A percentile compares a stretch with the other conserved stretches of the same genome.
Evolutionary conservation across 495 filamentous ascomycete genomes (phyloP).

Genomic region (Daldinia concentrica): DNA sequence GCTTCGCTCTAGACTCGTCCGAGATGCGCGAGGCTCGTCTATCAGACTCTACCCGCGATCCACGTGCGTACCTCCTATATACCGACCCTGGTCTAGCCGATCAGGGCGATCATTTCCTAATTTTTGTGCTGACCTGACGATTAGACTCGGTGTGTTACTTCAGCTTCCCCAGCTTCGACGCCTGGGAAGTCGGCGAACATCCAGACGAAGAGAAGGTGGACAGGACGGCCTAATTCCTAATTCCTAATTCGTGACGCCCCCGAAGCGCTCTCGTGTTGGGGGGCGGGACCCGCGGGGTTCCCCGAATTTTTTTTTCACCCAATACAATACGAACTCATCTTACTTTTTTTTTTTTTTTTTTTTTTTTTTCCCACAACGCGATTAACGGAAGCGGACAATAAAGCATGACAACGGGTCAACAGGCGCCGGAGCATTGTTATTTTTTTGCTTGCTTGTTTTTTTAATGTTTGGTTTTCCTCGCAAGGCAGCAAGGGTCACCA

Average conservation of each 20-base stretch:
- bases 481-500: neutral
- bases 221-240: constrained; percentile 22
- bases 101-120: neutral
- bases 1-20: constrained; percentile 49
- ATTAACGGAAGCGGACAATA: constrained; percentile 28
- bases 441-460: neutral
- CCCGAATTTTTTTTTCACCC: constrained; percentile 18
- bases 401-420: constrained; percentile 41
- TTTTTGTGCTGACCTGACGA: constrained; percentile 24
- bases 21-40: constrained; percentile 44
- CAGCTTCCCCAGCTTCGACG: constrained; percentile 67
- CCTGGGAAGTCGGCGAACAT: constrained; percentile 53
- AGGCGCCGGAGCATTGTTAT: constrained; percentile 33
- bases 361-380: constrained; percentile 2
- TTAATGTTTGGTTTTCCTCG: no score
- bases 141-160: constrained; percentile 59
- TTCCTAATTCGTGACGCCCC: constrained; percentile 5
- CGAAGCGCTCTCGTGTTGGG: neutral
- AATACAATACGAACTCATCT: constrained; percentile 21
- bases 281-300: constrained; percentile 21
- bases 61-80: constrained; percentile 23
- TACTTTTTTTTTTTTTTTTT: constrained; percentile 2
- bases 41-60: constrained; percentile 44
- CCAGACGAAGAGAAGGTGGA: constrained; percentile 48
- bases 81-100: constrained; percentile 2